Evolutionary conservation across 2,329 filamentous ascomycete species (phyloP), one percentile per base, ranked within the genome.

Genomic region (Botrytis elliptica): DNA sequence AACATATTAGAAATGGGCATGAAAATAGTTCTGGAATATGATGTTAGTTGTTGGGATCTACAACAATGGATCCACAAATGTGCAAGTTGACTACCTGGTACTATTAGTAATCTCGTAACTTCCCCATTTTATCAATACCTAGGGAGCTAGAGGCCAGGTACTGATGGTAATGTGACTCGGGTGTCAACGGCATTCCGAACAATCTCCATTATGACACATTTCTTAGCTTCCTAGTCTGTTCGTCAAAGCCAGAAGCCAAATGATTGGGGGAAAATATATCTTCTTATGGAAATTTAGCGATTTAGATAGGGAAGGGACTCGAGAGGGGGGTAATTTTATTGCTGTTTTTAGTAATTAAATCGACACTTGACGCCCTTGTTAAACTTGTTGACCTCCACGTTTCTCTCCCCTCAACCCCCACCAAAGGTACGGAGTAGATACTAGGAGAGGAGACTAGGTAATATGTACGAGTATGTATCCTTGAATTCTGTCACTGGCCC

Each of bases 201-300:
- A 42, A 52, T 65, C 29, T 18, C 44, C 60, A 65, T 55, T 6
- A 67, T 67, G 36, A 55, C 46, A 55, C 18, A 65, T 38, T 25
- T 36, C 9, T 36, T 49, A 36, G 63, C 20, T 25, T 49, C 64
- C 4, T 25, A 25, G 66, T 33, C 33, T 33, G 33, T 33, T 33
- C 33, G 33, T 57, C 18, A 68, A 68, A 68, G 18, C 5, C 42
- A 16, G 9, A n/a, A 42, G 36, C n/a, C 49, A 10, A 42, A 10
- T 68, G 66, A 68, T 68, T 57, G 66, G 66, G 49, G 66, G 66
- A 69, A 57, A 57, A 42, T 69, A 69, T 69, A 33, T 25, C 66
- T 57, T 40, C 25, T 57, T 57, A 57, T 40, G 66, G 66, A 57
- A 57, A 57, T 20, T 5, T 16, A 33, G 66, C 42, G 33, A 57